These are phyloP conservation scores for Botrytis galanthina DNA, from an alignment of 2,329 filamentous ascomycete species.

Conservation along the genomic window DNA sequence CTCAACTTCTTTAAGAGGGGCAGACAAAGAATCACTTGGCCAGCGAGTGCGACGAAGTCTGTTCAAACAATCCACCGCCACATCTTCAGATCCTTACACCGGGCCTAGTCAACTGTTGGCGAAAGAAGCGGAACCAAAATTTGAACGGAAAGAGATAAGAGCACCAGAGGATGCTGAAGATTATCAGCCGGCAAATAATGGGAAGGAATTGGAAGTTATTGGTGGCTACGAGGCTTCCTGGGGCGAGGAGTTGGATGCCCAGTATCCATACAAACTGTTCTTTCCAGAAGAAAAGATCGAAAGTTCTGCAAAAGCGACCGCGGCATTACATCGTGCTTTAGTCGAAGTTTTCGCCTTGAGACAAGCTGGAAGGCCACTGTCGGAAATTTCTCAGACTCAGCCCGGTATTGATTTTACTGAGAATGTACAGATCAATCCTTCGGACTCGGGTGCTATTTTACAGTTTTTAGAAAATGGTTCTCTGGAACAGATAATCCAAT, in stretches of 20 bases:
- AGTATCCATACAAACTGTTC: slow-evolving; percentile 45
- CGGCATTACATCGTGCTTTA: slow-evolving; percentile 52
- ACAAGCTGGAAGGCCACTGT: slow-evolving; percentile 41
- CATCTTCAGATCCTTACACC: slow-evolving; percentile 48
- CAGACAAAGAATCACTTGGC: slow-evolving; percentile 38
- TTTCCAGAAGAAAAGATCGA: slow-evolving; percentile 40
- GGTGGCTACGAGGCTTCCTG: slow-evolving; percentile 48
- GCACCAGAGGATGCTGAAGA: slow-evolving; percentile 26
- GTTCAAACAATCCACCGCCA: slow-evolving; percentile 51
- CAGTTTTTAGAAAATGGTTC: slow-evolving; percentile 27
- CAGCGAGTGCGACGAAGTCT: slow-evolving; percentile 48
- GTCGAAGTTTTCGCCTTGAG: slow-evolving; percentile 54
- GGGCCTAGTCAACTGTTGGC: slow-evolving; percentile 35
- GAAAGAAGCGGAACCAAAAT: slow-evolving; percentile 26
- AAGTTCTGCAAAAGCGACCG: slow-evolving; percentile 40
- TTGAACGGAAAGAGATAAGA: slow-evolving; percentile 19
- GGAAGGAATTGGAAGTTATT: slow-evolving; percentile 53
- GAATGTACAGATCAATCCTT: slow-evolving; percentile 33
- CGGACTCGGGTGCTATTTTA: slow-evolving; percentile 28
- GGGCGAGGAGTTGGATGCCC: slow-evolving; percentile 40
- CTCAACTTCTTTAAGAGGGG: slow-evolving; percentile 31
- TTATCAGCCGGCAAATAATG: slow-evolving; percentile 49
- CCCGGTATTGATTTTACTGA: slow-evolving; percentile 27
- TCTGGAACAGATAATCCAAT: slow-evolving; percentile 26
- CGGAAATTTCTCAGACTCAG: slow-evolving; percentile 25